phyloP scores from a whole-genome alignment of 352 stramenopile genomes.

The Blastocystis sp. region DNA sequence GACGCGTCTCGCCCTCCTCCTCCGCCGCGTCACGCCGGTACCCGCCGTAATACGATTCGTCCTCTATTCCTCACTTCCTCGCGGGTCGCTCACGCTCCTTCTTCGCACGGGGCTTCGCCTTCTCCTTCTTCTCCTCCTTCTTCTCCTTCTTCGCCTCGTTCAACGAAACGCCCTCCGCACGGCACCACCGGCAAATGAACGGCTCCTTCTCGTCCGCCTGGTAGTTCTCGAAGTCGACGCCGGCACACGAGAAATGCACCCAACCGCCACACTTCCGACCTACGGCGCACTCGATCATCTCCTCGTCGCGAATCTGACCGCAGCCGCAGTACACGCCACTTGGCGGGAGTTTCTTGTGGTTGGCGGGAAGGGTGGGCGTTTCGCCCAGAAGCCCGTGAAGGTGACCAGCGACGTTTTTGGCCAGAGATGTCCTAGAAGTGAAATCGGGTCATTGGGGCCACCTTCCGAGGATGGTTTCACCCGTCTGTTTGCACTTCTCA shows the following conservation, averaged over 20 bases:
- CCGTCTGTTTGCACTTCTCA: constrained; percentile 32
- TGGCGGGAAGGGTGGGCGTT: neutral
- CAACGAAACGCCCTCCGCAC: constrained; percentile 45
- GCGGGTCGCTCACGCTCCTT: neutral
- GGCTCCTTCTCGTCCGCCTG: constrained; percentile 43
- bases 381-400: constrained; percentile 54
- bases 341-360: neutral
- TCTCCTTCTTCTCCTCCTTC: constrained; percentile 24
- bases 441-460: constrained; percentile 1
- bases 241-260: constrained; percentile 65
- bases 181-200: constrained; percentile 68
- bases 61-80: neutral
- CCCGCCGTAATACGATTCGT: neutral
- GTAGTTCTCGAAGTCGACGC: constrained; percentile 44
- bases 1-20: neutral
- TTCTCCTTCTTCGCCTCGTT: constrained; percentile 29
- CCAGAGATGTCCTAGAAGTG: constrained; percentile 39
- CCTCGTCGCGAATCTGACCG: constrained; percentile 40
- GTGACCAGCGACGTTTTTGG: constrained; percentile 57
- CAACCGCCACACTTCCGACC: constrained; percentile 61
- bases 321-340: constrained; percentile 47
- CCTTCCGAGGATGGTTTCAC: constrained; percentile 22
- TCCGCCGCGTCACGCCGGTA: constrained; percentile 4
- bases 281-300: constrained; percentile 64
- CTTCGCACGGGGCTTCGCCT: constrained; percentile 39